Evolutionary conservation across 176 grass and related monocot genomes (phyloP), one percentile per base, ranked within the genome.

Genomic region (Cenchrus americanus): DNA sequence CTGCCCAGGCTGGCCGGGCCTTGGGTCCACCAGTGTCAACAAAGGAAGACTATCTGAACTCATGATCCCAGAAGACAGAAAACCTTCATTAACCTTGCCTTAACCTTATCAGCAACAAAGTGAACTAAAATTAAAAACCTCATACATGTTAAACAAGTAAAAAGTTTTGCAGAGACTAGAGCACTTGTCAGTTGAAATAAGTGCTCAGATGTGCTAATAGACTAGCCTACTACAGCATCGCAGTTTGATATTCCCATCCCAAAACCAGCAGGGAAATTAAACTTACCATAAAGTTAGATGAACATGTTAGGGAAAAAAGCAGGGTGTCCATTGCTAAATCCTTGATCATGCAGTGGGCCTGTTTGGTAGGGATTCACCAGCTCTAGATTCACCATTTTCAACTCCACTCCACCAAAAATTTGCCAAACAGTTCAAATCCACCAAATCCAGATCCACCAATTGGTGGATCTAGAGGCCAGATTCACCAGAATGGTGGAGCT

Each of bases 1-100:
- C n/a, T n/a, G n/a, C n/a, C n/a, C n/a, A n/a, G n/a, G n/a, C n/a
- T n/a, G n/a, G n/a, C n/a, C n/a, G n/a, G n/a, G n/a, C n/a, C n/a
- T n/a, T n/a, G n/a, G n/a, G n/a, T n/a, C n/a, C n/a, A n/a, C n/a
- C n/a, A n/a, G n/a, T n/a, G n/a, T 91, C 93, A 98, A 82, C 96
- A 98, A 23, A 98, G 89, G 86, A 94, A 95, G 49, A 94, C 93
- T 46, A 92, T 90, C 95, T 24, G 77, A 85, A 41, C 91, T 86
- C 93, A 98, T 90, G 60, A 98, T 90, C 82, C 89, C 93, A 87
- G 96, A 98, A 83, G 93, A 98, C 41, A 98, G 76, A 87, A 98
- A 91, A 37, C 91, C 93, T 42, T 85, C 73, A 64, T 94, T 98
- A 81, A 95, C 93, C 91, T 98, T 48, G 42, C 22, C 14, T 21